Evolutionary conservation across 1,284 basidiomycete genomes (phyloP).

Genomic region (Phylloporus sp.): DNA sequence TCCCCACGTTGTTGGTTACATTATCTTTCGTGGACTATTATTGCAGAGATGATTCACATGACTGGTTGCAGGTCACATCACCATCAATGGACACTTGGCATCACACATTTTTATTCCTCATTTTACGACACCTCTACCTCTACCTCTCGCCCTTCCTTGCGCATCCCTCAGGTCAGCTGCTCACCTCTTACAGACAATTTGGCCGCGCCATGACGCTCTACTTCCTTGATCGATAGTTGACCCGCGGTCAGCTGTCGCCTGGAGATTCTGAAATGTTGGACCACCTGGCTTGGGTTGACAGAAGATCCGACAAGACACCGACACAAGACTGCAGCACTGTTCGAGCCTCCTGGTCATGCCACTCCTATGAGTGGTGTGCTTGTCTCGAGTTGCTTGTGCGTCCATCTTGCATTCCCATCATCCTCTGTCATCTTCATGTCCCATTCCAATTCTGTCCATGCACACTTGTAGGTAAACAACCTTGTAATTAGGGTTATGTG

Average conservation of each 20-base stretch:
- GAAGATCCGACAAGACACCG: constrained; percentile 60
- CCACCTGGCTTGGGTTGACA: constrained; percentile 53
- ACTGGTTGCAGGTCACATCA: constrained; percentile 64
- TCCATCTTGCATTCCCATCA: constrained; percentile 51
- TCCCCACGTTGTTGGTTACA: constrained; percentile 41
- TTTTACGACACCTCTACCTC: constrained; percentile 34
- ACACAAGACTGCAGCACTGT: constrained; percentile 70
- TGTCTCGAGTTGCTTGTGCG: constrained; percentile 60
- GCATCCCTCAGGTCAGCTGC: constrained; percentile 31
- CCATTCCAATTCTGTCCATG: constrained; percentile 60
- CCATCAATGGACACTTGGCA: constrained; percentile 51
- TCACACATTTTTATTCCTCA: constrained; percentile 60
- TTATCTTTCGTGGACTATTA: constrained; percentile 49
- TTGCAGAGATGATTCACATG: constrained; percentile 54
- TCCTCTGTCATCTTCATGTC: constrained; percentile 51
- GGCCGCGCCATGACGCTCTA: constrained; percentile 54
- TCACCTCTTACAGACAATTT: constrained; percentile 40
- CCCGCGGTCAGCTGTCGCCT: constrained; percentile 30
- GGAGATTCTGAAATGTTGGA: constrained; percentile 51
- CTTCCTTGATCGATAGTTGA: constrained; percentile 21
- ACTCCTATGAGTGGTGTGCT: constrained; percentile 53
- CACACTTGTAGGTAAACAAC: constrained; percentile 72
- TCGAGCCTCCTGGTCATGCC: constrained; percentile 55
- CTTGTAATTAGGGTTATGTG: constrained; percentile 80
- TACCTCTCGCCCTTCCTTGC: constrained; percentile 5